Conservation (phyloP, 768 basidiomycete genomes). For the Tephrocybe sp. region DNA sequence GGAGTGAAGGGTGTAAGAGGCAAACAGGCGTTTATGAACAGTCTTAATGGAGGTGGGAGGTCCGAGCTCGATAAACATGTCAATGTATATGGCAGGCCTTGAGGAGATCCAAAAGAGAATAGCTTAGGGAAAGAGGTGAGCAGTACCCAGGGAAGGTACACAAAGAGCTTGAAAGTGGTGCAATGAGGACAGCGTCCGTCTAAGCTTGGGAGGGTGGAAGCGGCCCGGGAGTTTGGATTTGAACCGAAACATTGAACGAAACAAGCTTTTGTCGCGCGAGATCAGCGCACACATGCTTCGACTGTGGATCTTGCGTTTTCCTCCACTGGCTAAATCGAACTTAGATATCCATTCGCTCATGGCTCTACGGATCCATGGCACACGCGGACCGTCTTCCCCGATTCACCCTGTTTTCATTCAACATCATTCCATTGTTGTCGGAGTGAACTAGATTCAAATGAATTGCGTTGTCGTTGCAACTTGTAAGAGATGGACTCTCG, state of each 20-base stretch:
- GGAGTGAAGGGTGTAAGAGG: background rate
- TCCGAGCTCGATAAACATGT: background rate
- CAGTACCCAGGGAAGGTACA: background rate
- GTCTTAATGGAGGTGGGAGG: conserved; percentile 3
- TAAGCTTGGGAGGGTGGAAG: background rate
- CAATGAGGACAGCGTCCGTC: too few species aligned
- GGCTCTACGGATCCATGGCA: background rate
- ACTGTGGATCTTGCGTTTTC: background rate
- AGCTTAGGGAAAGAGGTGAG: background rate
- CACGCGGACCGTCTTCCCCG: background rate
- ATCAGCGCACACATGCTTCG: background rate
- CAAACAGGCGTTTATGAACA: background rate
- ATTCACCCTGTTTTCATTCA: background rate
- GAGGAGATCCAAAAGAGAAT: conserved; percentile 9
- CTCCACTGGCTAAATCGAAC: background rate
- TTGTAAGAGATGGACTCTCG: too few species aligned
- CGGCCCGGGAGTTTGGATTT: conserved; percentile 3
- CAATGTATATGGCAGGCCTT: background rate
- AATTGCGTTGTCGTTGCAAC: background rate
- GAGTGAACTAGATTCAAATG: background rate
- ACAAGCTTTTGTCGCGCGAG: conserved; percentile 6
- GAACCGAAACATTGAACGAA: background rate
- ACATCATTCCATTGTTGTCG: conserved; percentile 1
- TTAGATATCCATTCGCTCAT: background rate
- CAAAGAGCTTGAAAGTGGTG: background rate